Base-by-base conservation (phyloP, 345 rosid genomes). In the Noccaea caerulescens region DNA sequence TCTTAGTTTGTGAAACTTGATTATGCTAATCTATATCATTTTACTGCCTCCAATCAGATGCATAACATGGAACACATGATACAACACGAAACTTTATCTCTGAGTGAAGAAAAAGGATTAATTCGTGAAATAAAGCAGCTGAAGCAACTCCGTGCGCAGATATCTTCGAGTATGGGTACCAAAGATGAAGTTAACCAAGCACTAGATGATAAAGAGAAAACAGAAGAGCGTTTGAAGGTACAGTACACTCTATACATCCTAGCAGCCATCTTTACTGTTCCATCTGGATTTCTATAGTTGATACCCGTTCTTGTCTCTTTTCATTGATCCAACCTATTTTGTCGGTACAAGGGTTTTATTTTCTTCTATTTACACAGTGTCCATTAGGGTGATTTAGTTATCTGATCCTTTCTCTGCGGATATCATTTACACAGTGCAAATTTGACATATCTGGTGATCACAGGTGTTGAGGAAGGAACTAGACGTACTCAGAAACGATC, bases 191-290 rank as follows among this genome's bases (percentile, higher is more conserved):
- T 85, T 63, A 82, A 82, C 81, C 82, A 78, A 64, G 87, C 87
- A 44, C 56, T 82, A 75, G 85, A 89, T 58, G 84, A 79, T 68
- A 81, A 84, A 81, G 88, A 81, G 64, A 81, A 84, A 82, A 79
- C 77, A 16, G 93, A 90, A 76, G 90, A 84, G 79, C 83, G 77
- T 51, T 44, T 90, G 80, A 87, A 87, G 97, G 98, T 90, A 82
- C 66, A n/a, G 9, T 57, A 62, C 52, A 42, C 3, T 66, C 59
- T 20, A 47, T 10, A 47, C 20, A 12, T 38, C 53, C 38, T 54
- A 12, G 14, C 37, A 36, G 18, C 45, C 72, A 64, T 44, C 27
- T 61, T 53, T 72, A 36, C 34, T 37, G 47, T 14, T 42, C 25
- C 63, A 68, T 61, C 37, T 61, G 39, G 54, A 54, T 60, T 67